phyloP scores from a whole-genome alignment of 2,329 filamentous ascomycete genomes.

The Periconia macrospinosa region DNA sequence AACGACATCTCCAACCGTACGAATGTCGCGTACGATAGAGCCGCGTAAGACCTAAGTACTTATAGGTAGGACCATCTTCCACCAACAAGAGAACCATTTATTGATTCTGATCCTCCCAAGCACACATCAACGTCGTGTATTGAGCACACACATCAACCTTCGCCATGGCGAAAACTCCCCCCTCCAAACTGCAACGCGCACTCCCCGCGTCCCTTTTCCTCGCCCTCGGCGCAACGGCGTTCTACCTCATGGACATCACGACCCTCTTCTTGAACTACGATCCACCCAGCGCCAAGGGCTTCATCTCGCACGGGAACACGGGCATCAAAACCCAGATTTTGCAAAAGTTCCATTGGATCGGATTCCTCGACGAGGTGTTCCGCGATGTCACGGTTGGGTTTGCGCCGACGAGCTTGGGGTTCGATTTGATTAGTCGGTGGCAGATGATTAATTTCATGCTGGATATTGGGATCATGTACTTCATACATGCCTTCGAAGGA shows the following conservation, averaged over 20 bases:
- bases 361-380: conserved; percentile 10
- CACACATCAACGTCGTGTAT: too few species aligned
- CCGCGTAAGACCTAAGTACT: not conserved
- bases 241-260: conserved; percentile 13
- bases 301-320: conserved; percentile 3
- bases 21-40: too few species aligned
- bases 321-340: conserved; percentile 8
- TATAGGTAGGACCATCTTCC: not conserved
- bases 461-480: conserved; percentile 10
- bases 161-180: not conserved
- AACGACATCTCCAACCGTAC: too few species aligned
- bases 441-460: conserved; percentile 13
- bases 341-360: conserved; percentile 12
- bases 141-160: too few species aligned
- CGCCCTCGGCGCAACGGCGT: conserved; percentile 2
- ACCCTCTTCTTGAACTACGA: conserved; percentile 8
- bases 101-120: too few species aligned
- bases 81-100: too few species aligned
- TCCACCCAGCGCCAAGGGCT: conserved; percentile 6
- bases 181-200: not conserved
- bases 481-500: conserved; percentile 10
- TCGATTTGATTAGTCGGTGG: conserved; percentile 15
- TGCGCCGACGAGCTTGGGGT: conserved; percentile 13
- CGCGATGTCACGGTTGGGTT: conserved; percentile 15
- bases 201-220: conserved; percentile 8